Evolutionary conservation across 345 rosid species (phyloP), one percentile per base, ranked within the genome.

Genomic region (Linum lewisii): DNA sequence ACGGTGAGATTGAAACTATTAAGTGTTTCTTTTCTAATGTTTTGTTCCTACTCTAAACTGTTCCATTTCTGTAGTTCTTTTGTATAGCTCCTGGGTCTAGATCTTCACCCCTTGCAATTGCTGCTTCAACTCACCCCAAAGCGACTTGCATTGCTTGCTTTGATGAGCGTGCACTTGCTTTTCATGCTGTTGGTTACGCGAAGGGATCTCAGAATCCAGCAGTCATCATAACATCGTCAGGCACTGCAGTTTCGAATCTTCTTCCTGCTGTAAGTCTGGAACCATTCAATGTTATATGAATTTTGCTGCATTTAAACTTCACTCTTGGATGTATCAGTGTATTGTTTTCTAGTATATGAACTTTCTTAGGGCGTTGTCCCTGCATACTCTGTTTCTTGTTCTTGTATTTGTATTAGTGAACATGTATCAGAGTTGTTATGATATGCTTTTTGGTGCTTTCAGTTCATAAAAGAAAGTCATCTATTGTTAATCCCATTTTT

Each of bases 221-320:
- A 8, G 87, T 86, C 38, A 66, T 92, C 66, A 81, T 92, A 75
- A 92, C 96, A 44, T 77, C 98, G 29, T 92, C 98, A 57, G 98
- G 98, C 75, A 92, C 98, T 54, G 98, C 98, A 29, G 95, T 88
- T 63, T 92, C 98, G 64, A 92, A 92, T 78, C 98, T 92, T 79
- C 78, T 86, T 73, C 98, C 98, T 58, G 96, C 98, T 74, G 98
- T 92, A 67, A 91, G 98, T 81, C 45, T 38, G 45, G 45, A 38
- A 38, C 2, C 13, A 2, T 8, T 38, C 9, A 13, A 10, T 2
- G 15, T 38, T 6, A 38, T 8, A 38, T 38, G 9, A 9, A 38
- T 38, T 6, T 38, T 38, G 45, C 9, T 8, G 45, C 45, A 6
- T 38, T 9, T 38, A 15, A 9, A 38, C 45, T 38, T 2, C 45